phyloP scores from a whole-genome alignment of 179 eudicot species.

The Beta macrorhiza region DNA sequence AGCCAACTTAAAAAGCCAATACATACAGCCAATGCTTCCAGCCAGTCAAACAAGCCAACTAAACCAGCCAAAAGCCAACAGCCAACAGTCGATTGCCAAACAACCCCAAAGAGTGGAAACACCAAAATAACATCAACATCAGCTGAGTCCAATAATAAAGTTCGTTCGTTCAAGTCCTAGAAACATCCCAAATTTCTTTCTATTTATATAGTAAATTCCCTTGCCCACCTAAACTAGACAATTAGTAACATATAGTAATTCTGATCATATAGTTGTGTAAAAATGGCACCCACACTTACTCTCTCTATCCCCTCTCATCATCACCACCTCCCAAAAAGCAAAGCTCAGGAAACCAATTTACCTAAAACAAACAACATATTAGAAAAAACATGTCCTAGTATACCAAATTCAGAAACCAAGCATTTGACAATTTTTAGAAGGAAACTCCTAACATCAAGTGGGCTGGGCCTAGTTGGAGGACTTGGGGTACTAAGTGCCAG shows the following conservation, averaged over 20 bases:
- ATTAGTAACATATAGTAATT: no score
- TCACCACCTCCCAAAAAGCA: conserved; percentile 45
- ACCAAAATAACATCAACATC: not conserved
- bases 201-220: not conserved
- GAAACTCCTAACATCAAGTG: conserved; percentile 41
- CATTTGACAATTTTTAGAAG: conserved; percentile 37
- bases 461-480: conserved; percentile 44
- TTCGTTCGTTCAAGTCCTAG: conserved; percentile 18
- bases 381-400: conserved; percentile 25
- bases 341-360: conserved; percentile 37
- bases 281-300: conserved; percentile 50
- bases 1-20: no score
- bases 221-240: not conserved
- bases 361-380: conserved; percentile 29
- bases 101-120: no score
- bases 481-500: conserved; percentile 7
- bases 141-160: not conserved
- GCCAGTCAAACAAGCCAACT: no score
- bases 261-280: not conserved
- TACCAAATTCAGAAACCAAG: conserved; percentile 22
- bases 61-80: no score
- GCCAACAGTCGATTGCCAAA: no score
- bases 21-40: no score
- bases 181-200: conserved; percentile 14
- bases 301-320: conserved; percentile 27